Evolutionary conservation across 352 stramenopile species (phyloP), one percentile per base, ranked within the genome.

Genomic region (Globisporangium cystogenes): DNA sequence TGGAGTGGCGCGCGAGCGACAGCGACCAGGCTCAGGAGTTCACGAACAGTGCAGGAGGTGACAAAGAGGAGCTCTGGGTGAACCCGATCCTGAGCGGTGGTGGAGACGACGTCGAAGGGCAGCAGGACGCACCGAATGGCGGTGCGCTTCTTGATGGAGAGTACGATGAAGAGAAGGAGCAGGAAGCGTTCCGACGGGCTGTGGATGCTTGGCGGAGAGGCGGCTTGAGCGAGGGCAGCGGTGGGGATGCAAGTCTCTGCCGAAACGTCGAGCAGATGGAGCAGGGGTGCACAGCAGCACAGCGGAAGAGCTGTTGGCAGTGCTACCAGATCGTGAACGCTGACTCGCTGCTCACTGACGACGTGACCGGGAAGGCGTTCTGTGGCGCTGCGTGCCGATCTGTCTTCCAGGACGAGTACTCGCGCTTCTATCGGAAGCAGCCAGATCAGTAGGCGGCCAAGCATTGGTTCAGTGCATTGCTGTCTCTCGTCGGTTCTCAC

Each of bases 301-400:
- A 74, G 33, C 71, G 72, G 23, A 82, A 80, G 56, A 85, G 79
- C 55, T 94, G 81, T 48, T 94, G 83, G 83, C 81, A 94, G 35
- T 94, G 83, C 51, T 94, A 94, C 59, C 65, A 63, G 4, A 53
- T 94, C 18, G 55, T 70, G 31, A 62, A 59, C 39, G 59, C 59
- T 5, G 74, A 87, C 10, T 41, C 39, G 3, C 55, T 90, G 12
- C 37, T 86, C 0, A 47, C 63, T 5, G 83, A 92, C 33, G 51
- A 57, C 0, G 57, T 66, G 45, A 82, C 74, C 10, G 53, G 55
- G 3, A 85, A 86, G 18, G 43, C 37, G 2, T 94, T 93, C 54
- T 93, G 82, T 45, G 59, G 64, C 0, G 24, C 36, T 0, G 20
- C 26, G 2, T 93, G 82, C 43, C 62, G 69, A 57, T 51, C 41